Percentiles rank a stretch among this genome's conserved stretches.
Conservation (phyloP, 169 alveolate genomes). For the Babesia bovis region DNA sequence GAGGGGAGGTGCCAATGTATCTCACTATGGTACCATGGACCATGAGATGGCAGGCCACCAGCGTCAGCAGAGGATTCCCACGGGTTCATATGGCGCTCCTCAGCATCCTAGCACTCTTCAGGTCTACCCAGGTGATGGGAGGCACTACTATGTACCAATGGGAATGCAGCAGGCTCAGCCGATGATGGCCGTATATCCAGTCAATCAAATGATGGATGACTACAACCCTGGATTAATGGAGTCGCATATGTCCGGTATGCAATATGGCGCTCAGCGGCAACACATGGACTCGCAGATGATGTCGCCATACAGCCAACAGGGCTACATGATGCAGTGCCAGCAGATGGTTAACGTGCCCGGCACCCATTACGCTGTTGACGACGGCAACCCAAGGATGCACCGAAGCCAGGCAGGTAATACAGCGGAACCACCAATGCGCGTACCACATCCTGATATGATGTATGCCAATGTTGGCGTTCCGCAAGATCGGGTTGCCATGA, state of each 20-base stretch:
- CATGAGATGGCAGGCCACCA: neutral
- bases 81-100: neutral
- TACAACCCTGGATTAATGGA: constrained; percentile 3
- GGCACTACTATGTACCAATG: neutral
- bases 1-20: neutral
- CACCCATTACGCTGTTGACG: neutral
- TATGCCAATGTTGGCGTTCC: neutral
- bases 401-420: neutral
- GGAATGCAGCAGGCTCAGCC: neutral
- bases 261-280: constrained; percentile 9
- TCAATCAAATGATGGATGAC: neutral
- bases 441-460: neutral
- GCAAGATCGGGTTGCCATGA: neutral
- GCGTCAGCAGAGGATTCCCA: constrained; percentile 3
- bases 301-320: neutral
- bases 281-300: neutral
- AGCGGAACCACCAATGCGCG: neutral
- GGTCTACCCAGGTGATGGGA: too few relatives aligned
- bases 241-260: neutral
- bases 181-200: constrained; percentile 23
- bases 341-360: neutral
- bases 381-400: neutral
- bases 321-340: neutral
- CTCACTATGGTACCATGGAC: neutral
- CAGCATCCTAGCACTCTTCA: too few relatives aligned